Evolutionary conservation across 257 asterid genomes (phyloP), one percentile per base, ranked within the genome.

Genomic region (Lycium barbarum): DNA sequence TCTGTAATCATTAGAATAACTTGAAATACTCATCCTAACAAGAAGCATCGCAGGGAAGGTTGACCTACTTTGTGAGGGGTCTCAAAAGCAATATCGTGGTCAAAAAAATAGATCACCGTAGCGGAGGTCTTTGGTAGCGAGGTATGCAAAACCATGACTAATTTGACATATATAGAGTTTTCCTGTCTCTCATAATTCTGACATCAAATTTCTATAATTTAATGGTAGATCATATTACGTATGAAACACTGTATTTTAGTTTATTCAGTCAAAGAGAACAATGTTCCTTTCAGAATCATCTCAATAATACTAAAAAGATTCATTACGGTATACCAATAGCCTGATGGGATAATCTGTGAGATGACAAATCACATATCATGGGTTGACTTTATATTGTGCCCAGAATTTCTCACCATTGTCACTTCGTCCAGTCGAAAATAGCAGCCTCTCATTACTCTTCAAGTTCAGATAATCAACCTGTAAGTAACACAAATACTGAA

Each of bases 381-480:
- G 90, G 83, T 96, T 92, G 84, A 96, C 89, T 76, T 84, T 90
- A 68, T 91, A 89, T 76, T 89, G 87, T 22, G 84, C 90, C 97
- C 99, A 96, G 68, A 82, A 73, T 90, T 88, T 93, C 85, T 82
- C 86, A 68, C 94, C 97, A 68, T 83, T 83, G 85, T 33, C 82
- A 73, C 84, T 83, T 76, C 36, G 84, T n/a, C 80, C 89, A 59
- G 88, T 86, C 57, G 91, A 85, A 87, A 90, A 96, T 40, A 84
- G 53, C 6, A 90, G 83, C 90, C 99, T 95, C 87, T 91, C 91
- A 67, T 91, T 93, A 86, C 92, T 96, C 93, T 91, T 95, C 93
- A 96, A 85, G 84, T 95, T 96, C 62, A 96, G 85, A 80, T 94
- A 95, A 84, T 96, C 98, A 86, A 96, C 98, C 98, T 93, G 94